Evolutionary conservation across 164 flowering plant species (phyloP).

Genomic region (Warburgia ugandensis): DNA sequence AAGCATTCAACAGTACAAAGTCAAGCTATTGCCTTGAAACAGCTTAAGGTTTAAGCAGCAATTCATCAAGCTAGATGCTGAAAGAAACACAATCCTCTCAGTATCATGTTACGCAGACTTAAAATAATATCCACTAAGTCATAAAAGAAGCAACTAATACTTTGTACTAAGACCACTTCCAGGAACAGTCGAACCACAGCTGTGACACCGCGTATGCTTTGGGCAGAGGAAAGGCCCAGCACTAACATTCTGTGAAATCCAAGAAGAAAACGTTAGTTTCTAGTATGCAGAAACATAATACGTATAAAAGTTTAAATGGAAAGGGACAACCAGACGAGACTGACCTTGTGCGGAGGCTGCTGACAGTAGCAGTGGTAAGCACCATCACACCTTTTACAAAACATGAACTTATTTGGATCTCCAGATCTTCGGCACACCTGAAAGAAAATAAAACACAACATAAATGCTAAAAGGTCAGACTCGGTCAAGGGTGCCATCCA

Average conservation of each 20-base stretch:
- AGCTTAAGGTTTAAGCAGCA: no score
- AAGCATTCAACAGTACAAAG: no score
- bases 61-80: no score
- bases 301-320: no score
- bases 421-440: constrained; percentile 90
- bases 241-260: constrained; percentile 64
- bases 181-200: constrained; percentile 90
- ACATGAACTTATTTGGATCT: constrained; percentile 89
- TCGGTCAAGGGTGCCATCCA: no score
- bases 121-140: no score
- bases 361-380: constrained; percentile 97
- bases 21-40: no score
- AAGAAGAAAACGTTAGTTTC: constrained; percentile 2
- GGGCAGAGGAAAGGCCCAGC: constrained; percentile 92
- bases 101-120: no score
- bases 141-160: constrained; percentile 26
- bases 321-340: no score
- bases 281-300: not conserved
- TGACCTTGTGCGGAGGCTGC: constrained; percentile 97
- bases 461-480: no score
- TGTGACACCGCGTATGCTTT: constrained; percentile 92
- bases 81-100: no score
- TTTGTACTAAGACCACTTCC: constrained; percentile 94
- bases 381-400: constrained; percentile 96
- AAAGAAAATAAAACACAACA: no score